A percentile compares a stretch with the other conserved stretches of the same genome.
phyloP scores from a whole-genome alignment of 2,329 filamentous ascomycete genomes.

The Penicillium oxalicum region DNA sequence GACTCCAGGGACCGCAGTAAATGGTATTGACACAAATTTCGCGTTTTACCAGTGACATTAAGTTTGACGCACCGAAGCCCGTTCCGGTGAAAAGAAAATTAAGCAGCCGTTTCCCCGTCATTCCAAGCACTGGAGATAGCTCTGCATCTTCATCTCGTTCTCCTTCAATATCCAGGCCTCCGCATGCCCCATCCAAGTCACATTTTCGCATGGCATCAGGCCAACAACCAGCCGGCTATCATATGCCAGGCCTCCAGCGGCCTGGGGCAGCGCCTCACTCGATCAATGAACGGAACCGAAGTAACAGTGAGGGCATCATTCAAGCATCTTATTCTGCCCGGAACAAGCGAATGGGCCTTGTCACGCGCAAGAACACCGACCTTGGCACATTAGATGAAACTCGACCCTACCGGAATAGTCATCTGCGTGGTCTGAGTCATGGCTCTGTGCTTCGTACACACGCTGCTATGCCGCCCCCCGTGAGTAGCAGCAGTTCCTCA shows the following conservation, averaged over 20 bases:
- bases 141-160: constrained; percentile 63
- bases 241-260: constrained; percentile 51
- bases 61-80: constrained; percentile 70
- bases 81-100: constrained; percentile 46
- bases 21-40: constrained; percentile 16
- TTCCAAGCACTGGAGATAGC: constrained; percentile 47
- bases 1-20: too few species aligned
- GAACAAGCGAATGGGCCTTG: constrained; percentile 56
- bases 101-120: constrained; percentile 55
- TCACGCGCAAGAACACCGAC: constrained; percentile 52
- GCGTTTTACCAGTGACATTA: constrained; percentile 56
- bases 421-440: constrained; percentile 54
- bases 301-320: constrained; percentile 56
- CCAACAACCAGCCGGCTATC: constrained; percentile 30
- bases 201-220: constrained; percentile 61
- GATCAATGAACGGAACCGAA: constrained; percentile 55
- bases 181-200: constrained; percentile 72
- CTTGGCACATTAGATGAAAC: constrained; percentile 50
- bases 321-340: constrained; percentile 43
- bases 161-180: constrained; percentile 59
- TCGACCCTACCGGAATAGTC: constrained; percentile 47
- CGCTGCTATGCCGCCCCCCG: constrained; percentile 22
- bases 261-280: constrained; percentile 67
- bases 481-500: constrained; percentile 36
- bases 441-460: constrained; percentile 46